Percentiles rank a stretch among this genome's conserved stretches.
phyloP scores from a whole-genome alignment of 129 eudicot species.

The Oenanthe sinensis region DNA sequence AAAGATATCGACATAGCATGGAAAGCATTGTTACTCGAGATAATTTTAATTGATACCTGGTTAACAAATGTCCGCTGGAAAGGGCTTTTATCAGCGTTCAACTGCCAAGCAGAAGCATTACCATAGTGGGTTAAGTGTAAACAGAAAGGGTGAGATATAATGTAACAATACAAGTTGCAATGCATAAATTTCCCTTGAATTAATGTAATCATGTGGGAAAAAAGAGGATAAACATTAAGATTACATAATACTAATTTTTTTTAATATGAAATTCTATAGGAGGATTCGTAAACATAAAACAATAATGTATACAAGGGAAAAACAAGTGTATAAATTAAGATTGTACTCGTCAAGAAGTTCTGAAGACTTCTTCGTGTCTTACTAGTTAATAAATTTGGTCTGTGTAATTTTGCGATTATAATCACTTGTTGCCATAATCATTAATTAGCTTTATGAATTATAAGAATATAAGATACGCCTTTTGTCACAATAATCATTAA shows the following conservation, averaged over 20 bases:
- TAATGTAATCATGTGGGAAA: background rate
- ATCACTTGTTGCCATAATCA: background rate
- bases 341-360: background rate
- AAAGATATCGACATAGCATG: background rate
- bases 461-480: background rate
- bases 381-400: background rate
- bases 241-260: background rate
- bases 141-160: background rate
- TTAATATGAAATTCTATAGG: background rate
- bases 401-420: background rate
- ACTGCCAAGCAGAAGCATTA: conserved; percentile 37
- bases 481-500: background rate
- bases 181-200: background rate
- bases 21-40: background rate
- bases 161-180: background rate
- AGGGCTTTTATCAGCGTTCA: conserved; percentile 94
- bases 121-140: background rate
- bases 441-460: background rate
- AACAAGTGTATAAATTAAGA: background rate
- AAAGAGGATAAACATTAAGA: background rate
- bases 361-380: background rate
- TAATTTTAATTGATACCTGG: conserved; percentile 48
- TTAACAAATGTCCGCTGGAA: conserved; percentile 93
- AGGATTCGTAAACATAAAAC: background rate
- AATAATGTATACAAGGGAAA: background rate